These are phyloP conservation scores for Eremothecium coryli DNA, from an alignment of 1,139 yeast genomes.

Conservation along the genomic window DNA sequence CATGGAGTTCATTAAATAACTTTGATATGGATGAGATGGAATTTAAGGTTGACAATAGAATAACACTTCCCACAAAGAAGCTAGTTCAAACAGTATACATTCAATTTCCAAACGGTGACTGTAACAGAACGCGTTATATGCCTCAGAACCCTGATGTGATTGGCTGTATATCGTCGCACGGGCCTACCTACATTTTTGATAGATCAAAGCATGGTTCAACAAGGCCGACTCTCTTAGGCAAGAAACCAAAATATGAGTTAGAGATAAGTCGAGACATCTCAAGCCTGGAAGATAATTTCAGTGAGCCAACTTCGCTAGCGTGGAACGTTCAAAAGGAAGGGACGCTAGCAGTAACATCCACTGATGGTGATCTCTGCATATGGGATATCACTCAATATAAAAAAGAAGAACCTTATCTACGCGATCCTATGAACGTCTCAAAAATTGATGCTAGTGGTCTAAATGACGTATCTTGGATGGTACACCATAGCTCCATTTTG, in stretches of 20 bases:
- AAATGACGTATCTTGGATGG: constrained; percentile 56
- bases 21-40: constrained; percentile 32
- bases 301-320: constrained; percentile 24
- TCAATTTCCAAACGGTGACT: constrained; percentile 35
- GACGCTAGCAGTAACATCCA: constrained; percentile 47
- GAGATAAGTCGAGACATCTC: constrained; percentile 6
- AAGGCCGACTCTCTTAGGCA: constrained; percentile 9
- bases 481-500: constrained; percentile 49
- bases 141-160: constrained; percentile 66
- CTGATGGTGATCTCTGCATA: constrained; percentile 47
- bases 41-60: constrained; percentile 27
- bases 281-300: background rate
- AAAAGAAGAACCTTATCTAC: constrained; percentile 15
- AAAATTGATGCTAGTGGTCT: constrained; percentile 35
- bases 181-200: constrained; percentile 62
- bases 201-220: constrained; percentile 36
- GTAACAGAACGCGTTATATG: constrained; percentile 70
- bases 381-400: constrained; percentile 40
- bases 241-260: constrained; percentile 8
- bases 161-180: constrained; percentile 70
- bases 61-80: constrained; percentile 27
- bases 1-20: constrained; percentile 29
- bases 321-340: constrained; percentile 53
- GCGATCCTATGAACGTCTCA: constrained; percentile 9
- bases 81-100: constrained; percentile 23